These are phyloP conservation scores for Apostasia shenzhenica DNA, from an alignment of 106 monocot genomes.

Conservation along the genomic window DNA sequence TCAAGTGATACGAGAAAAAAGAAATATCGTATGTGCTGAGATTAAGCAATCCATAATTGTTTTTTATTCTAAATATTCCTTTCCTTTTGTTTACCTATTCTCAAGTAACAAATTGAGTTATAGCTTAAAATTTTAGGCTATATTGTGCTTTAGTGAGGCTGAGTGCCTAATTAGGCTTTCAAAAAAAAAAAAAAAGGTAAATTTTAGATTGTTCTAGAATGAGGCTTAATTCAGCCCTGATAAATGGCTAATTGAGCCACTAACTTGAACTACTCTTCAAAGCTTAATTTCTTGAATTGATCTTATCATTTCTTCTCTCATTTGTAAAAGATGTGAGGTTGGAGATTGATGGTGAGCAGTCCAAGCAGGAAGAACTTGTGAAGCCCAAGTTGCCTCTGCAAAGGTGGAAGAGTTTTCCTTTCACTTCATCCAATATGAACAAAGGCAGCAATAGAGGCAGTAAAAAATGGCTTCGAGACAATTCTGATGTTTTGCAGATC, in stretches of 20 bases:
- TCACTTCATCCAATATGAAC: constrained; percentile 7
- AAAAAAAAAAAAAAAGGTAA: too few relatives aligned
- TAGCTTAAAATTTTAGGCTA: too few relatives aligned
- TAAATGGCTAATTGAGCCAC: background rate
- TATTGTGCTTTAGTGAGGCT: too few relatives aligned
- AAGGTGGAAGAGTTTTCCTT: constrained; percentile 62
- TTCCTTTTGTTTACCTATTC: too few relatives aligned
- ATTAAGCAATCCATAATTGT: too few relatives aligned
- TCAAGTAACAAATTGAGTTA: too few relatives aligned
- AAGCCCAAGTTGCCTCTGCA: constrained; percentile 17
- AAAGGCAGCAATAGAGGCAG: constrained; percentile 28
- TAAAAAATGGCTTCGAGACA: constrained; percentile 52
- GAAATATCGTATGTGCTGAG: too few relatives aligned
- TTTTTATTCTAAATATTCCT: too few relatives aligned
- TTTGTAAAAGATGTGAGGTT: constrained; percentile 27
- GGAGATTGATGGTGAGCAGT: constrained; percentile 50
- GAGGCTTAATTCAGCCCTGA: background rate
- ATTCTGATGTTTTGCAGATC: constrained; percentile 56
- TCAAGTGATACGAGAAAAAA: too few relatives aligned
- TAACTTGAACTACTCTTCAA: background rate
- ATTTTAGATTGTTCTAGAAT: too few relatives aligned
- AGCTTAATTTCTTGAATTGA: background rate
- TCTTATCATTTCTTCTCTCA: background rate
- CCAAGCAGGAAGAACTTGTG: constrained; percentile 22
- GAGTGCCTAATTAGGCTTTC: too few relatives aligned